These are phyloP conservation scores for Escovopsis sp. DNA, from an alignment of 2,329 filamentous ascomycete genomes.

Conservation along the genomic window DNA sequence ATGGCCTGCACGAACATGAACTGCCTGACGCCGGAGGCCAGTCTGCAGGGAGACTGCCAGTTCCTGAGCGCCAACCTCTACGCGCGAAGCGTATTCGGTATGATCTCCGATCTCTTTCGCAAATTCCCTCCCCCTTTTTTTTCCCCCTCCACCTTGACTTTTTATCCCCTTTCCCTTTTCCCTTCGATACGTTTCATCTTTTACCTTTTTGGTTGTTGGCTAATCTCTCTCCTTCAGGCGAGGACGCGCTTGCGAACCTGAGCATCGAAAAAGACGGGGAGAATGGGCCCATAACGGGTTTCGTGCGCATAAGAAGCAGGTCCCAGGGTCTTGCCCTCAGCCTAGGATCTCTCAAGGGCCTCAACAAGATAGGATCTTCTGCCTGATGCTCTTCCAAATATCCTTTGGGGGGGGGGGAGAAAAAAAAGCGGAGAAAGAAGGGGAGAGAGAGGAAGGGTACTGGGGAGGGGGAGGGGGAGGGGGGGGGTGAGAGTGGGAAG, in stretches of 20 bases:
- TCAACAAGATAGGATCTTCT: conserved; percentile 58
- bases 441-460: too few species aligned
- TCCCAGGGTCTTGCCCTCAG: conserved; percentile 90
- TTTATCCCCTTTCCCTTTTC: too few species aligned
- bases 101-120: conserved; percentile 18
- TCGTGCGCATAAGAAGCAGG: conserved; percentile 93
- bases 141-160: too few species aligned
- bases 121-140: too few species aligned
- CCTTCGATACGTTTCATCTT: conserved; percentile 13
- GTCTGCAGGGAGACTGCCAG: conserved; percentile 91
- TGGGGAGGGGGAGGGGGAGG: too few species aligned
- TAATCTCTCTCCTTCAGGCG: conserved; percentile 44
- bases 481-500: too few species aligned
- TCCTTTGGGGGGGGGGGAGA: too few species aligned
- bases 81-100: conserved; percentile 94
- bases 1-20: conserved; percentile 99
- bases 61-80: conserved; percentile 96
- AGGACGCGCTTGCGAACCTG: conserved; percentile 93
- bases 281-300: conserved; percentile 87
- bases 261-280: conserved; percentile 97
- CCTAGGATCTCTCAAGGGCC: conserved; percentile 81
- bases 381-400: conserved; percentile 11
- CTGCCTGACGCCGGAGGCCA: conserved; percentile 90
- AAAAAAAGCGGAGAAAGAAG: conserved; percentile 6
- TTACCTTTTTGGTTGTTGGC: background rate